Percentiles rank a stretch among this genome's conserved stretches.
These are phyloP conservation scores for Tothia fuscella DNA, from an alignment of 2,329 filamentous ascomycete genomes.

Conservation along the genomic window DNA sequence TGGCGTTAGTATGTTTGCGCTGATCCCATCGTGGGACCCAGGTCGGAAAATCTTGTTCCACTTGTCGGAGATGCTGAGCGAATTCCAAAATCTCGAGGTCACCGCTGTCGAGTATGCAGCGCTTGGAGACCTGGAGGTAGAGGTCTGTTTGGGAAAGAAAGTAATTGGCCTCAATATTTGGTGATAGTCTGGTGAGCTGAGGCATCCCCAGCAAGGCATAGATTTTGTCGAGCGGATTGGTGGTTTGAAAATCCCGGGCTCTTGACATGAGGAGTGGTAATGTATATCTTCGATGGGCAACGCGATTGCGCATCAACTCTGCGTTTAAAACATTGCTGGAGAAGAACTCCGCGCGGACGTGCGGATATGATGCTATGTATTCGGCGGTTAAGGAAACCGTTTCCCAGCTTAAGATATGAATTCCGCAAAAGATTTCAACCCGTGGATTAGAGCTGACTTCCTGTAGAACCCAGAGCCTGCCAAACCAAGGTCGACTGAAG, in stretches of 20 bases:
- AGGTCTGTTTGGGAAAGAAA: neutral
- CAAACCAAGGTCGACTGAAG: neutral
- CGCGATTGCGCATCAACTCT: neutral
- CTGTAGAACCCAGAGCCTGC: neutral
- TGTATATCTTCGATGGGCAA: neutral
- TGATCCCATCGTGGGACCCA: conserved; percentile 10
- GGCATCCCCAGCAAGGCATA: conserved; percentile 1
- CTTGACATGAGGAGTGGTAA: neutral
- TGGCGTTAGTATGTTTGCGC: neutral
- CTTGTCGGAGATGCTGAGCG: neutral
- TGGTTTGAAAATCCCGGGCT: neutral
- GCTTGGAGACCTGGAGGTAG: neutral
- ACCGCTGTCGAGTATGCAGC: neutral
- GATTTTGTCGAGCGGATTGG: conserved; percentile 1
- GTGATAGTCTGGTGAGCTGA: neutral
- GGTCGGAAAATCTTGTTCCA: conserved; percentile 2
- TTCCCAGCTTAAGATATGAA: neutral
- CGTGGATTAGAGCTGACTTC: neutral
- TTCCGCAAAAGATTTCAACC: neutral
- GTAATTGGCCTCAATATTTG: neutral
- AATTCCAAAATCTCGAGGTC: neutral
- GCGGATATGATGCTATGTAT: neutral
- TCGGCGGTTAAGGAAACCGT: neutral
- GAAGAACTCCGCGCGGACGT: neutral
- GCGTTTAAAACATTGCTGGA: neutral